Evolutionary conservation across 768 basidiomycete species (phyloP), one percentile per base, ranked within the genome.

Genomic region (Mycena belliarum): DNA sequence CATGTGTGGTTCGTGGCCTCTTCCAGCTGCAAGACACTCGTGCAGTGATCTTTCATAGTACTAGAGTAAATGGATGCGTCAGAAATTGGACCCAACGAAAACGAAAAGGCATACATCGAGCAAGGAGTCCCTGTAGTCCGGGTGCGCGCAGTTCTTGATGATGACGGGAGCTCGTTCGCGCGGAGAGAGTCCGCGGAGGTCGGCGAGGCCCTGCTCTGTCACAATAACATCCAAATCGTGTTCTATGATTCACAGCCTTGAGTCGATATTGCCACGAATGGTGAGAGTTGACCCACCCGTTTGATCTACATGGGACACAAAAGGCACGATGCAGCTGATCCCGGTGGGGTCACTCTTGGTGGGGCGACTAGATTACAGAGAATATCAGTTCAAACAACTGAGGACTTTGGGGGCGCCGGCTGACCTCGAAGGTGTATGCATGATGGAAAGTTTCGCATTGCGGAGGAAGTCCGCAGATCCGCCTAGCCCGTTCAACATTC

Each of bases 1-100:
- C 75, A 79, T 79, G 67, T 81, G 79, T 0, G 79, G 79, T 65
- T 81, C 78, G 58, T 81, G 79, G 0, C 75, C 79, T 15, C 75
- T 70, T 18, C 78, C 79, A 3, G 72, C 66, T 52, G 69, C 72
- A 67, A 79, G 52, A 51, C 79, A 81, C 58, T 81, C 79, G 59
- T 70, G 65, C 52, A 80, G 49, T 4, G 76, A 60, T 7, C 75
- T 68, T 23, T 80, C 77, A 57, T 80, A 80, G 51, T 80, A 80
- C 72, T 76, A 47, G 3, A 49, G 25, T 42, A 40, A 41, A 16
- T 20, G 23, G 43, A 4, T 16, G 6, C 25, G 16, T 42, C 10
- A 49, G 16, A 21, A 12, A 28, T 4, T 21, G 24, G 37, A n/a
- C 15, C 6, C 24, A 15, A 33, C 41, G 25, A 43, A 63, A 43